Evolutionary conservation across 441 rosid genomes (phyloP), one percentile per base, ranked within the genome.

Genomic region (Hura crepitans): DNA sequence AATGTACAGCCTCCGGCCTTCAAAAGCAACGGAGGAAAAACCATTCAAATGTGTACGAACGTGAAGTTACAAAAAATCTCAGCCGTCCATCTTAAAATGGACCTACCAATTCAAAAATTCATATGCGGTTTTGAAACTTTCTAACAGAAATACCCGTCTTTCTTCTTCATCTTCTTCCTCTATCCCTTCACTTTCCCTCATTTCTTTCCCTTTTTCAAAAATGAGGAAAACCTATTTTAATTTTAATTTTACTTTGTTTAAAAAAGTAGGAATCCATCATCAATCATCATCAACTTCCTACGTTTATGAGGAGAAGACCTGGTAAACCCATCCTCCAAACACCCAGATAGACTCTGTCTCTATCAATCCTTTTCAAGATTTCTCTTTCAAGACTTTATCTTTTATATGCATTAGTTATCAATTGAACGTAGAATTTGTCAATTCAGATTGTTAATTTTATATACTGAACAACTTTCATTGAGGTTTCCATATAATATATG

Each of bases 101-200:
- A 57, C 51, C 49, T 33, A 6, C 43, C 8, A 10, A 17, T 1
- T n/a, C 8, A 1, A 17, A n/a, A 1, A 31, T 20, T 57, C 23
- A 28, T 46, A 10, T 62, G 65, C 65, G 47, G 65, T 51, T 69
- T 75, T 66, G 79, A 75, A 74, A 37, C 60, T 2, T 80, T 72
- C 82, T 75, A 80, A 66, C 88, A 35, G 78, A 68, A 80, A 71
- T 80, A 81, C 71, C 80, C 39, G 77, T 70, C 60, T 49, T 37
- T 15, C 58, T 50, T 51, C 20, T 62, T 71, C 23, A 20, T 39
- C 62, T 35, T 43, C 68, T 31, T 22, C 5, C 18, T 22, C 0
- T 9, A 54, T 18, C 23, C 23, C 46, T 0, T 15, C 42, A 5
- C 39, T 61, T 13, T 56, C 49, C 28, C 42, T 35, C 33, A 25